A percentile compares a stretch with the other conserved stretches of the same genome.
phyloP scores from a whole-genome alignment of 2,329 filamentous ascomycete species.

The Intubia oerlemansii region DNA sequence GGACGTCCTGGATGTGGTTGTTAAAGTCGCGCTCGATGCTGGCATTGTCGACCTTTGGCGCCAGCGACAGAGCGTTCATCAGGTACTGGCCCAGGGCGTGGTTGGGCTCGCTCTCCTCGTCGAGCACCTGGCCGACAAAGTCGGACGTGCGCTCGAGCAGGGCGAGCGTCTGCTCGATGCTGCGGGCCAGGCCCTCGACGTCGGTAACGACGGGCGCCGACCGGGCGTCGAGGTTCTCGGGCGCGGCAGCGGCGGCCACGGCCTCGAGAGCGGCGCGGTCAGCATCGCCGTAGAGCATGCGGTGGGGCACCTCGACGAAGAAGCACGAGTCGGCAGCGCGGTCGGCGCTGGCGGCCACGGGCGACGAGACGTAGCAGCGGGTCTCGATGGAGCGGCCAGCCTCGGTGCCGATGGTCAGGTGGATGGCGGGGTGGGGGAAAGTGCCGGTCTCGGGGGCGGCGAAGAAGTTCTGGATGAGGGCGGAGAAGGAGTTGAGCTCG shows the following conservation, averaged over 20 bases:
- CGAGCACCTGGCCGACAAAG: slow-evolving; percentile 83
- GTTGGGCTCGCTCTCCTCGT: slow-evolving; percentile 78
- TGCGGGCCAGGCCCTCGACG: slow-evolving; percentile 70
- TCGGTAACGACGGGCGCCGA: slow-evolving; percentile 59
- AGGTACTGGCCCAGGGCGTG: slow-evolving; percentile 87
- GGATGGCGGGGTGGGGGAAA: slow-evolving; percentile 90
- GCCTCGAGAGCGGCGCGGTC: slow-evolving; percentile 51
- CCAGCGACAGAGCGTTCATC: slow-evolving; percentile 78
- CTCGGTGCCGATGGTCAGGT: slow-evolving; percentile 83
- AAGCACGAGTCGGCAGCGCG: slow-evolving; percentile 88
- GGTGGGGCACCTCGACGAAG: slow-evolving; percentile 93
- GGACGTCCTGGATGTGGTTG: slow-evolving; percentile 97
- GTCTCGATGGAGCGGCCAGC: slow-evolving; percentile 77
- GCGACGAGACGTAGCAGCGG: slow-evolving; percentile 83
- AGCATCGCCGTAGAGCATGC: slow-evolving; percentile 58
- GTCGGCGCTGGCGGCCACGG: slow-evolving; percentile 86
- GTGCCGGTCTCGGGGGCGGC: slow-evolving; percentile 91
- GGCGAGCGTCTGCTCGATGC: slow-evolving; percentile 68
- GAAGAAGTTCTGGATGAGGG: slow-evolving; percentile 99
- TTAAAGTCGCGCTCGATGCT: slow-evolving; percentile 98
- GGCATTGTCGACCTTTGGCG: slow-evolving; percentile 78
- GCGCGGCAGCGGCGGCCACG: slow-evolving; percentile 38
- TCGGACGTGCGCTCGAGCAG: slow-evolving; percentile 81
- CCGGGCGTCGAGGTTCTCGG: slow-evolving; percentile 59
- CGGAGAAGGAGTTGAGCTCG: slow-evolving; percentile 95